phyloP scores from a whole-genome alignment of 352 stramenopile species.

The Pythium dissotocum region DNA sequence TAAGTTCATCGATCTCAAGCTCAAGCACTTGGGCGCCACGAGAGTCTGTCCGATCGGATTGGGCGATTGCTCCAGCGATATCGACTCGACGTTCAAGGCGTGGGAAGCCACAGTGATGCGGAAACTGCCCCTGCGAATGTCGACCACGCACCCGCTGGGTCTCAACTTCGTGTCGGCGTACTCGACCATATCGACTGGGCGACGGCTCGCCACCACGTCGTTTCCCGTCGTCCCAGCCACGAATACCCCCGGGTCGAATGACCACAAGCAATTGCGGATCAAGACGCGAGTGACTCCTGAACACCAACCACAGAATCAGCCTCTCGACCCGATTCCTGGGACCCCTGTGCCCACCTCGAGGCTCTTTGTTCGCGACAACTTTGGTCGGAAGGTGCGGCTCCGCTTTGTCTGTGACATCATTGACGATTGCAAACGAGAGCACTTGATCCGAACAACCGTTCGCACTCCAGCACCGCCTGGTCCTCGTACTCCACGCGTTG shows the following conservation, averaged over 20 bases:
- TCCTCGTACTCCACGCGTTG: constrained; percentile 14
- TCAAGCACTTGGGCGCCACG: constrained; percentile 80
- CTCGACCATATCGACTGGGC: not conserved
- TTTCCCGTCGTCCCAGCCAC: not conserved
- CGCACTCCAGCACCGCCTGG: not conserved
- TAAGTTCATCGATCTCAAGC: constrained; percentile 84
- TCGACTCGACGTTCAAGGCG: constrained; percentile 59
- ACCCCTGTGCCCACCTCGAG: not conserved
- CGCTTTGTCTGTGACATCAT: constrained; percentile 9
- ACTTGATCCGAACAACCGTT: not conserved
- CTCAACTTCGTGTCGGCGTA: not conserved
- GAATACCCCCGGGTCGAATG: not conserved
- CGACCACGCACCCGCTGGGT: not conserved
- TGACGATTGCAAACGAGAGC: not conserved
- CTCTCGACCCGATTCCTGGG: not conserved
- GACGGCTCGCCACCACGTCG: not conserved
- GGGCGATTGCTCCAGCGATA: constrained; percentile 91
- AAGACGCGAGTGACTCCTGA: not conserved
- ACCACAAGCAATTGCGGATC: not conserved
- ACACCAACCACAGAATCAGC: not conserved
- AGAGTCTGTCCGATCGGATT: constrained; percentile 76
- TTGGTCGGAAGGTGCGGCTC: constrained; percentile 11
- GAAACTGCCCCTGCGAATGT: constrained; percentile 22
- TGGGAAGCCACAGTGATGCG: constrained; percentile 79
- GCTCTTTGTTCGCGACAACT: constrained; percentile 13